Evolutionary conservation across 768 basidiomycete genomes (phyloP).

Genomic region (Auricularia sp.): DNA sequence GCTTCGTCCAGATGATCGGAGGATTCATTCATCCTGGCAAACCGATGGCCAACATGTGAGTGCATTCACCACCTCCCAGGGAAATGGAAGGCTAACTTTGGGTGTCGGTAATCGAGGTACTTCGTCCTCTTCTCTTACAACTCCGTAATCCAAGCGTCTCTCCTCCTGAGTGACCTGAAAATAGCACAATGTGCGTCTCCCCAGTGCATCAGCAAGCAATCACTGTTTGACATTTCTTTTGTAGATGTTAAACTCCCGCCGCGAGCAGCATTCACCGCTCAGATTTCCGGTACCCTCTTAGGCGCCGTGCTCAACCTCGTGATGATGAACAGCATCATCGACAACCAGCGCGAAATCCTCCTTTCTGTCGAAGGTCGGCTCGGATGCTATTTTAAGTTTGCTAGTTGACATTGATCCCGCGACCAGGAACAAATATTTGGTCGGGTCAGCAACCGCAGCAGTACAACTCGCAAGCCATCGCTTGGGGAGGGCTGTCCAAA

Average conservation of each 20-base stretch:
- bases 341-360: constrained; percentile 38
- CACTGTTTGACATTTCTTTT: not conserved
- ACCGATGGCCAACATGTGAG: constrained; percentile 41
- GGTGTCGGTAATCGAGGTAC: not conserved
- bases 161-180: constrained; percentile 50
- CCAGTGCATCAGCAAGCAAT: too few relatives aligned
- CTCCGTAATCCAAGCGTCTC: constrained; percentile 39
- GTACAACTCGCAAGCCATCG: constrained; percentile 44
- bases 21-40: constrained; percentile 38
- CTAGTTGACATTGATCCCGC: not conserved
- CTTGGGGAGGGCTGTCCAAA: constrained; percentile 44
- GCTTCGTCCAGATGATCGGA: constrained; percentile 42
- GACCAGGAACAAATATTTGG: constrained; percentile 39
- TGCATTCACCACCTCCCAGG: too few relatives aligned
- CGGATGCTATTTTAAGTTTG: not conserved
- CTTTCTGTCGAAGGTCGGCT: constrained; percentile 34
- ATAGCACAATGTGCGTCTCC: constrained; percentile 30
- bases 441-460: constrained; percentile 37
- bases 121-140: constrained; percentile 34
- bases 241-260: constrained; percentile 51
- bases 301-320: constrained; percentile 34
- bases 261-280: constrained; percentile 50
- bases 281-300: constrained; percentile 45
- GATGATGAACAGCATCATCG: constrained; percentile 50
- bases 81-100: too few relatives aligned